Base-by-base conservation (phyloP, 108 stramenopile species). In the Aurantiochytrium sp. region DNA sequence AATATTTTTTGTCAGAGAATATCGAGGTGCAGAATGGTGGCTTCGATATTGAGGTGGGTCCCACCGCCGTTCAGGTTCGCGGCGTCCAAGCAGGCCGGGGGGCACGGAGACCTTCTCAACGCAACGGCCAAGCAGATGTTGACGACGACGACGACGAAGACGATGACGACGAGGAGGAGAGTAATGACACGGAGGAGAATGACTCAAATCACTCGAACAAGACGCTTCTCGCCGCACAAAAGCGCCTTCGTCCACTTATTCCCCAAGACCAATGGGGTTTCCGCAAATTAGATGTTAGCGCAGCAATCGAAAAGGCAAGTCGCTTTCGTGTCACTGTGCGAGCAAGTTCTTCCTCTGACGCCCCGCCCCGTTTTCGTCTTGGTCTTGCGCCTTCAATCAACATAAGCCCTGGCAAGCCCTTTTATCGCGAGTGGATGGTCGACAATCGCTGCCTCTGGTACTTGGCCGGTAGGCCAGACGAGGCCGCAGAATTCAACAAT, bases 361-460 rank as follows among this genome's bases (percentile, higher is more conserved):
- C 2, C 14, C n/a, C 45, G 0, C 10, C 76, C 8, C 12, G 45
- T 8, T 83, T 83, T 1, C 76, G 76, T 43, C 51, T 83, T 18
- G 76, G 76, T 23, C 28, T 83, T 8, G 51, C 51, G 51, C 76
- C 76, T 16, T 14, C n/a, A 0, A 43, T 21, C n/a, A 45, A 83
- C n/a, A 6, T 53, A 43, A 2, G 23, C 8, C 76, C 76, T 6
- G 76, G 76, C 45, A 28, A 35, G 6, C 18, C 25, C 6, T 4
- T 83, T 8, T 83, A 28, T 45, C 12, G 76, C 43, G 76, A 83
- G 76, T 83, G 76, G 76, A 83, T 83, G 76, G 76, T 83, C 6
- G 76, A 83, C 76, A 53, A 47, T 45, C n/a, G 51, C 49, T 47
- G 76, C 76, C 49, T 47, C 16, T 83, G 76, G 76, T 53, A 53